Conservation (phyloP, 345 rosid genomes). For the Reutealis trisperma region DNA sequence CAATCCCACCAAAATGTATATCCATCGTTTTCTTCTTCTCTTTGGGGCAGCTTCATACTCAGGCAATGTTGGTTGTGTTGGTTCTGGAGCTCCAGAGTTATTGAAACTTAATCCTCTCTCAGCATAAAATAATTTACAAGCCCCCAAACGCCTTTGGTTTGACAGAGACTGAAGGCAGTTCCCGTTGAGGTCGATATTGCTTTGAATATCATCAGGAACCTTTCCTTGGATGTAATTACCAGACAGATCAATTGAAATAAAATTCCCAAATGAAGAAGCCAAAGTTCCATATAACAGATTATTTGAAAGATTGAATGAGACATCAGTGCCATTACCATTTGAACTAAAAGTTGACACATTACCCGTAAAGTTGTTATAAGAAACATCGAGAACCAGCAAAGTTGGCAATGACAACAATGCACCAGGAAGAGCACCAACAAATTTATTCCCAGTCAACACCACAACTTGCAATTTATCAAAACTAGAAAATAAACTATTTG, state of each 20-base stretch:
- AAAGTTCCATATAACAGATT: slow-evolving; percentile 30
- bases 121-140: slow-evolving; percentile 25
- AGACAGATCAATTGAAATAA: slow-evolving; percentile 22
- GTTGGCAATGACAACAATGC: slow-evolving; percentile 7
- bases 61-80: slow-evolving; percentile 2
- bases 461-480: slow-evolving; percentile 43
- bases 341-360: slow-evolving; percentile 10
- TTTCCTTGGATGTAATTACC: slow-evolving; percentile 35
- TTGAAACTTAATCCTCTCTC: slow-evolving; percentile 24
- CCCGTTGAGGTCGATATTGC: slow-evolving; percentile 10
- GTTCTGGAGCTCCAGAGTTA: slow-evolving; percentile 4
- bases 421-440: slow-evolving; percentile 28
- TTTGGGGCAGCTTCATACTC: neutral
- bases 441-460: slow-evolving; percentile 44
- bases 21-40: slow-evolving; percentile 23
- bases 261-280: slow-evolving; percentile 7
- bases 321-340: slow-evolving; percentile 8
- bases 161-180: slow-evolving; percentile 26
- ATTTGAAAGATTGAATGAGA: slow-evolving; percentile 27
- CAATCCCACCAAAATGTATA: slow-evolving; percentile 30
- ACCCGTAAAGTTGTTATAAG: slow-evolving; percentile 27
- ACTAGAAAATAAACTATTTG: slow-evolving; percentile 39
- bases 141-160: slow-evolving; percentile 22
- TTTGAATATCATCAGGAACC: slow-evolving; percentile 3
- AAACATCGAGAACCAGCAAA: slow-evolving; percentile 27